Evolutionary conservation across 257 asterid genomes (phyloP).

Genomic region (Salvia hispanica): DNA sequence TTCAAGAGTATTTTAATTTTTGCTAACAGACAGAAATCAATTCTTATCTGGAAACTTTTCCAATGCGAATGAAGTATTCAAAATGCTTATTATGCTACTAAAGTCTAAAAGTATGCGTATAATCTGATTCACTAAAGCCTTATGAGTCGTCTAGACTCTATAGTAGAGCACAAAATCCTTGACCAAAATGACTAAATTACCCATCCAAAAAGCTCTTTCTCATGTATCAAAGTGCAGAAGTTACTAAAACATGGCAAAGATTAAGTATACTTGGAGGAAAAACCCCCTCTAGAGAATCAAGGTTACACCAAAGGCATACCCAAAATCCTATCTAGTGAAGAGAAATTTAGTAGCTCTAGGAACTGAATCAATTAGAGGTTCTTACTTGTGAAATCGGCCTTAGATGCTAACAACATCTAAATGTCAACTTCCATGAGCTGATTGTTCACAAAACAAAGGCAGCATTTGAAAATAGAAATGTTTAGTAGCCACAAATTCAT

Average conservation of each 20-base stretch:
- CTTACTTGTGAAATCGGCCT: slow-evolving; percentile 1
- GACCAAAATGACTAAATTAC: too few relatives aligned
- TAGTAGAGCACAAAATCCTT: too few relatives aligned
- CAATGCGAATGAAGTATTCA: slow-evolving; percentile 16
- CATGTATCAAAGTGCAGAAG: too few relatives aligned
- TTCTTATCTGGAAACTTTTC: slow-evolving; percentile 26
- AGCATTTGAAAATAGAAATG: slow-evolving; percentile 16
- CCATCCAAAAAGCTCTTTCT: too few relatives aligned
- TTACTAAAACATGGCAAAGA: too few relatives aligned
- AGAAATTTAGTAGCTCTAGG: slow-evolving; percentile 6
- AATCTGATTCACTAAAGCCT: slow-evolving; percentile 7
- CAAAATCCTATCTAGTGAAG: slow-evolving; percentile 5
- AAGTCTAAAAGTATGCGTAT: neutral
- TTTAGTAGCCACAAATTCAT: too few relatives aligned
- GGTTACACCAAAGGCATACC: slow-evolving; percentile 2
- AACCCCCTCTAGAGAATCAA: slow-evolving; percentile 1
- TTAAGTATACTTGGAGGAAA: neutral
- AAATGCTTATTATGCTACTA: neutral
- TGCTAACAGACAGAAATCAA: neutral
- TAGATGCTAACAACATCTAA: neutral
- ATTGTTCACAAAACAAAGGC: slow-evolving; percentile 22
- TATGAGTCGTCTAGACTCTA: neutral
- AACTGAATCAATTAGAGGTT: neutral
- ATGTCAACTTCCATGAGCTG: slow-evolving; percentile 18
- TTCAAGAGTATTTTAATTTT: slow-evolving; percentile 5